Evolutionary conservation across 2,329 filamentous ascomycete species (phyloP).

Genomic region (Aureobasidium melanogenum): DNA sequence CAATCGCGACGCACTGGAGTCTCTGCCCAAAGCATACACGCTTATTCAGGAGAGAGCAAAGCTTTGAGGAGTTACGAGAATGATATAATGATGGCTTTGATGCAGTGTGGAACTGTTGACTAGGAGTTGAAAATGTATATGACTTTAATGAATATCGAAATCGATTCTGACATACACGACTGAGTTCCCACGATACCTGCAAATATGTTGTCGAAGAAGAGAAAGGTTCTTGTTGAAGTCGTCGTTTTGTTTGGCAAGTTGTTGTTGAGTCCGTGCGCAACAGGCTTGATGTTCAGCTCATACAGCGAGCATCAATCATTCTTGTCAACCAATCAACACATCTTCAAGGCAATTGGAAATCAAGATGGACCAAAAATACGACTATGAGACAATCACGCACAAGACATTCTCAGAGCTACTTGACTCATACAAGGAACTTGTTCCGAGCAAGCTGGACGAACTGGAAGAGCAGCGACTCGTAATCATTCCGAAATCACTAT

Average conservation of each 20-base stretch:
- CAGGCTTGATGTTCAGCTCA: neutral
- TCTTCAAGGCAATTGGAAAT: neutral
- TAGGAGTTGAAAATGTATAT: neutral
- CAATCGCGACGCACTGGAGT: constrained; percentile 5
- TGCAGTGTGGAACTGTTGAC: neutral
- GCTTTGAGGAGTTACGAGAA: neutral
- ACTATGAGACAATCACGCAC: constrained; percentile 18
- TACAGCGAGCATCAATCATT: neutral
- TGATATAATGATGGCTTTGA: neutral
- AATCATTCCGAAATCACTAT: constrained; percentile 42
- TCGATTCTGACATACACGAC: neutral
- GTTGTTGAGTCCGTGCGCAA: constrained; percentile 6
- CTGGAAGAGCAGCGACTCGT: constrained; percentile 55
- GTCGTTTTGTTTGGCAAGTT: neutral
- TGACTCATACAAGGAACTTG: constrained; percentile 17
- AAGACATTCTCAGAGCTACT: constrained; percentile 20
- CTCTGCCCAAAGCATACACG: neutral
- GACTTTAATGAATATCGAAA: neutral
- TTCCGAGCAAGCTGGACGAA: constrained; percentile 36
- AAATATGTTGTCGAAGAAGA: neutral
- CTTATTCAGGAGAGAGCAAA: constrained; percentile 5
- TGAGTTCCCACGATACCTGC: neutral
- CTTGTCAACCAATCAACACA: neutral
- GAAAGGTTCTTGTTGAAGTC: neutral
- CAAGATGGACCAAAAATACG: neutral